phyloP scores from a whole-genome alignment of 2,329 filamentous ascomycete genomes.

The Talaromyces rugulosus region DNA sequence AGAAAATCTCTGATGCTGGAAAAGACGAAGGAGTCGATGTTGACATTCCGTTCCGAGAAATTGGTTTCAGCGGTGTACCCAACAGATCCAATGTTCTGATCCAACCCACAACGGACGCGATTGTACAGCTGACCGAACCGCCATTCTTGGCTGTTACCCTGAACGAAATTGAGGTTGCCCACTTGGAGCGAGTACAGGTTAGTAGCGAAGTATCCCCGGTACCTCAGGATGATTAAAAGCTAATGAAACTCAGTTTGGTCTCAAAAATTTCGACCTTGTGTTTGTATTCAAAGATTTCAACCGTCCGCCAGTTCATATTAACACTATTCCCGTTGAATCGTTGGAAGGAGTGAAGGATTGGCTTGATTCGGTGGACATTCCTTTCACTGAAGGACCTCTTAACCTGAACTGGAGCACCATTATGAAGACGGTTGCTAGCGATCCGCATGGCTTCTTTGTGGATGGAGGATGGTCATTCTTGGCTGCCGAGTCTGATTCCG shows the following conservation, averaged over 20 bases:
- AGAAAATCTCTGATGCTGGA: slow-evolving; percentile 95
- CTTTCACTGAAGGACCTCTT: slow-evolving; percentile 87
- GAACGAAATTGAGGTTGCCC: slow-evolving; percentile 92
- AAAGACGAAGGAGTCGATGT: slow-evolving; percentile 88
- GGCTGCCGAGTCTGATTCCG: slow-evolving; percentile 79
- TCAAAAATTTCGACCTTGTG: slow-evolving; percentile 98
- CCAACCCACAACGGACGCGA: slow-evolving; percentile 91
- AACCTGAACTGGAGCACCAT: slow-evolving; percentile 99
- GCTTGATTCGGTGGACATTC: slow-evolving; percentile 92
- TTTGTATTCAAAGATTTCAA: slow-evolving; percentile 98
- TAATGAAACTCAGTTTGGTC: slow-evolving; percentile 63
- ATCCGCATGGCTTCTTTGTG: slow-evolving; percentile 90
- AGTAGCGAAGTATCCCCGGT: slow-evolving; percentile 1
- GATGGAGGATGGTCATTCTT: slow-evolving; percentile 96
- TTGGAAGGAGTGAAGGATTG: slow-evolving; percentile 96
- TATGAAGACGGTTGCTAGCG: slow-evolving; percentile 96
- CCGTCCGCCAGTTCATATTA: slow-evolving; percentile 86
- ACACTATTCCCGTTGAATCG: slow-evolving; percentile 94
- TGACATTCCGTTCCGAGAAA: slow-evolving; percentile 93
- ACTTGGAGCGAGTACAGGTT: slow-evolving; percentile 82
- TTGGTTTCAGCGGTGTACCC: slow-evolving; percentile 95
- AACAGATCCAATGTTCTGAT: slow-evolving; percentile 94
- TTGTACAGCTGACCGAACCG: slow-evolving; percentile 94
- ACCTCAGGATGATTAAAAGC: neutral
- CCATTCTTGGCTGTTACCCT: slow-evolving; percentile 95